Conservation (phyloP, 352 stramenopile genomes). For the Phytopythium montanum region DNA sequence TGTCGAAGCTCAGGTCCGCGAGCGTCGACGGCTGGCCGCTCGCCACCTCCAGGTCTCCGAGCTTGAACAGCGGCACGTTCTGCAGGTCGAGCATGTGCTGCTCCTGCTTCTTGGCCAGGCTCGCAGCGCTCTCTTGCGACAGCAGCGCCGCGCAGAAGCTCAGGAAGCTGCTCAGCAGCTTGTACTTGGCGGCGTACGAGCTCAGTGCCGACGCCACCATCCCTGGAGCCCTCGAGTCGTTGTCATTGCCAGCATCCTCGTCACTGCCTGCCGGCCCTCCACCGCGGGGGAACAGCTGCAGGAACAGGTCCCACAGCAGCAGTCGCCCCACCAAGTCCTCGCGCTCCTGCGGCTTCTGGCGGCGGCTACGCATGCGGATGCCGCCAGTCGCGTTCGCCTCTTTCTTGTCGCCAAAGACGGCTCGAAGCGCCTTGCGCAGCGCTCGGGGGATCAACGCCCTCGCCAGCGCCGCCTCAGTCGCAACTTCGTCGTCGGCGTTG, state of each 20-base stretch:
- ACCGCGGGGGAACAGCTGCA: constrained; percentile 68
- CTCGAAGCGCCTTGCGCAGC: constrained; percentile 54
- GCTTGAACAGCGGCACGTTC: constrained; percentile 43
- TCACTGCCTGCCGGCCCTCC: constrained; percentile 10
- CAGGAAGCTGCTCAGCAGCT: constrained; percentile 63
- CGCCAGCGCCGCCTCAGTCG: constrained; percentile 61
- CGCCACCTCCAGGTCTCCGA: constrained; percentile 32
- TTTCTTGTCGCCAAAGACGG: constrained; percentile 36
- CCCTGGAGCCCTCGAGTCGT: constrained; percentile 10
- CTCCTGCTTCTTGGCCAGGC: constrained; percentile 4
- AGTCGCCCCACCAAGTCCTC: constrained; percentile 54
- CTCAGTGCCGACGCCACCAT: constrained; percentile 73
- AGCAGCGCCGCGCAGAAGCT: constrained; percentile 58
- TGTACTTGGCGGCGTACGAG: constrained; percentile 53
- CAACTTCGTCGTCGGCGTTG: constrained; percentile 75
- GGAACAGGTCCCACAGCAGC: constrained; percentile 79
- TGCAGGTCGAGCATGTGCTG: constrained; percentile 26
- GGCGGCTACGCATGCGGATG: constrained; percentile 42
- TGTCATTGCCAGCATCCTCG: not conserved
- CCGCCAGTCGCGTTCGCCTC: constrained; percentile 11
- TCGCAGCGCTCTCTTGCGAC: constrained; percentile 38
- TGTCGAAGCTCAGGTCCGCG: constrained; percentile 26
- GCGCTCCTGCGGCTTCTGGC: constrained; percentile 46
- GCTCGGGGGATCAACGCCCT: constrained; percentile 62
- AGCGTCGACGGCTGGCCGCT: constrained; percentile 7